Conservation (phyloP, 176 grass and related monocot species). For the Rhynchospora tenuis region DNA sequence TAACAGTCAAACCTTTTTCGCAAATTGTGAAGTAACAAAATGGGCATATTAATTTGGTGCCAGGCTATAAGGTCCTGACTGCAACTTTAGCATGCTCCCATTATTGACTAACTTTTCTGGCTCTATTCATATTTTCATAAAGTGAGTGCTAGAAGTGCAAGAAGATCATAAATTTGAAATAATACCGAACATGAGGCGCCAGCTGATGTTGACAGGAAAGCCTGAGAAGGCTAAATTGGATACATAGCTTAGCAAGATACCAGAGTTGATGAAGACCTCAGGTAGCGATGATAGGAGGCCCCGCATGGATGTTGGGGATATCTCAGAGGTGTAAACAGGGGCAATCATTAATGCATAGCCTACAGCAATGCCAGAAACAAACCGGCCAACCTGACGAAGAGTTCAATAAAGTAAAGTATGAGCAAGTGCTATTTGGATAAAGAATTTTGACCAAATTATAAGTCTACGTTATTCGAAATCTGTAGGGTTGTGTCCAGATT, state of each 20-base stretch:
- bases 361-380: constrained; percentile 22
- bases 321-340: constrained; percentile 33
- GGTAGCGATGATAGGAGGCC: constrained; percentile 36
- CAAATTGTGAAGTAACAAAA: neutral
- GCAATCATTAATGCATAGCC: constrained; percentile 34
- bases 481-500: neutral
- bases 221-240: constrained; percentile 33
- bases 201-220: constrained; percentile 16
- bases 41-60: neutral
- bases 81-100: neutral
- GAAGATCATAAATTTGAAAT: neutral
- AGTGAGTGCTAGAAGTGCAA: neutral
- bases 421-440: neutral
- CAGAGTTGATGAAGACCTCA: constrained; percentile 60
- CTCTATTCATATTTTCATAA: neutral
- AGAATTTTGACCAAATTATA: neutral
- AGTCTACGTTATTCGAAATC: neutral
- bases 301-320: constrained; percentile 29
- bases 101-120: neutral
- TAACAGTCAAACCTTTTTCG: neutral
- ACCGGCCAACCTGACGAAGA: constrained; percentile 23
- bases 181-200: constrained; percentile 36
- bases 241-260: constrained; percentile 35
- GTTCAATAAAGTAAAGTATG: neutral
- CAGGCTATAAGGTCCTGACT: neutral